A percentile compares a stretch with the other conserved stretches of the same genome.
phyloP scores from a whole-genome alignment of 768 basidiomycete species.

The Agrocybe praecox region DNA sequence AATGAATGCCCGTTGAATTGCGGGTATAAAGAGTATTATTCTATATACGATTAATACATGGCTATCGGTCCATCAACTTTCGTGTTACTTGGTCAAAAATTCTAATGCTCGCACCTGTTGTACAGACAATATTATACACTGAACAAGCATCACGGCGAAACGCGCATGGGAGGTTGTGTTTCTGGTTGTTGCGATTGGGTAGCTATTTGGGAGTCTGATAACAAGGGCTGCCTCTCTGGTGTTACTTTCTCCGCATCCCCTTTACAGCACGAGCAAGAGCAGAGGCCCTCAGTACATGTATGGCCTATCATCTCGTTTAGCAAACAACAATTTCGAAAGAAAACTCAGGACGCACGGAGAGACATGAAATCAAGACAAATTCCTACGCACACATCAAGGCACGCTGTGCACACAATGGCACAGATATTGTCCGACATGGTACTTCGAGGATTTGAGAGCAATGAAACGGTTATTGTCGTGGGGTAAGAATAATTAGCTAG shows the following conservation, averaged over 20 bases:
- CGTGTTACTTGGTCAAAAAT: too few relatives aligned
- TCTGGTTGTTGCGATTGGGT: conserved; percentile 21
- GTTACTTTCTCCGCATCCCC: conserved; percentile 9
- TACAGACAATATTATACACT: too few relatives aligned
- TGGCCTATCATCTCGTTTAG: conserved; percentile 28
- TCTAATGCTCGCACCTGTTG: too few relatives aligned
- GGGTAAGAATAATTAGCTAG: neutral
- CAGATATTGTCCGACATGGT: conserved; percentile 31
- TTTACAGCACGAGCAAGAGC: conserved; percentile 21
- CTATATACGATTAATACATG: too few relatives aligned
- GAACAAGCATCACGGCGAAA: neutral
- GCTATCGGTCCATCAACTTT: too few relatives aligned
- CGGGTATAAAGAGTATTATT: too few relatives aligned
- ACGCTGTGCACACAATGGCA: conserved; percentile 29
- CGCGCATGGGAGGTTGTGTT: conserved; percentile 26
- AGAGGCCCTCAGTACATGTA: conserved; percentile 33
- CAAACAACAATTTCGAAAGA: neutral
- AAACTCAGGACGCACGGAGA: conserved; percentile 27
- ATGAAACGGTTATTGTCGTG: neutral
- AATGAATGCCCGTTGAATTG: too few relatives aligned
- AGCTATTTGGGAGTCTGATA: conserved; percentile 20
- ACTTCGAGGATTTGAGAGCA: neutral
- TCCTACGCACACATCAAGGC: conserved; percentile 38
- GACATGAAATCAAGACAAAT: conserved; percentile 40
- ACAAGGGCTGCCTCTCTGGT: conserved; percentile 29